These are phyloP conservation scores for Jacaranda mimosifolia DNA, from an alignment of 257 asterid species.

Conservation along the genomic window DNA sequence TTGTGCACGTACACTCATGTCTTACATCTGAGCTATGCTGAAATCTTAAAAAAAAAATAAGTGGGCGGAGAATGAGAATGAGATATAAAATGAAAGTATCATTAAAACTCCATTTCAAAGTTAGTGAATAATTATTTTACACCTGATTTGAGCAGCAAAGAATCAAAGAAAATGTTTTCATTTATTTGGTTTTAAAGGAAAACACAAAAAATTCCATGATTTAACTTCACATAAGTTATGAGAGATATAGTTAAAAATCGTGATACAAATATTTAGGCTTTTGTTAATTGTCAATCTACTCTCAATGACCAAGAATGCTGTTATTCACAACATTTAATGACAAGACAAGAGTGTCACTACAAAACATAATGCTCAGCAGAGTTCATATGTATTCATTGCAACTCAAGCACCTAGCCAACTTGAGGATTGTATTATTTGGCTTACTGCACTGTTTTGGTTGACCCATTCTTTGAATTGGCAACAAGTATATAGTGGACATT, in stretches of 20 bases:
- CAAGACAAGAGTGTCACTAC: too few species aligned
- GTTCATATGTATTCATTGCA: neutral
- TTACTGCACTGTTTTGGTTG: neutral
- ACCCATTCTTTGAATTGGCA: neutral
- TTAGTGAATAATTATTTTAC: neutral
- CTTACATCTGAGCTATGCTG: conserved; percentile 26
- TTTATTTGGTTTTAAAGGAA: conserved; percentile 15
- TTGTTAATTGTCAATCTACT: too few species aligned
- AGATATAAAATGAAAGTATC: neutral
- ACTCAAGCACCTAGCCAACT: neutral
- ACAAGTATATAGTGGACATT: neutral
- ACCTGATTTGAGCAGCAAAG: neutral
- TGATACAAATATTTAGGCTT: too few species aligned
- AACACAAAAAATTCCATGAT: neutral
- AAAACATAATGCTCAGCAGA: too few species aligned
- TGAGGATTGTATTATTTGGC: neutral
- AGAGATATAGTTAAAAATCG: too few species aligned
- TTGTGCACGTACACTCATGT: neutral
- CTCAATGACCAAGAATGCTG: too few species aligned
- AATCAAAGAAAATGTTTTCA: neutral
- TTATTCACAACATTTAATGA: too few species aligned
- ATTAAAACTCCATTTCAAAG: neutral
- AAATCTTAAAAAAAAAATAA: conserved; percentile 5
- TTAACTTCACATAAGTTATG: too few species aligned
- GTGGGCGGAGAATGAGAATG: conserved; percentile 3